Evolutionary conservation across 2,329 filamentous ascomycete species (phyloP), one percentile per base, ranked within the genome.

Genomic region (Trichoderma afroharzianum): DNA sequence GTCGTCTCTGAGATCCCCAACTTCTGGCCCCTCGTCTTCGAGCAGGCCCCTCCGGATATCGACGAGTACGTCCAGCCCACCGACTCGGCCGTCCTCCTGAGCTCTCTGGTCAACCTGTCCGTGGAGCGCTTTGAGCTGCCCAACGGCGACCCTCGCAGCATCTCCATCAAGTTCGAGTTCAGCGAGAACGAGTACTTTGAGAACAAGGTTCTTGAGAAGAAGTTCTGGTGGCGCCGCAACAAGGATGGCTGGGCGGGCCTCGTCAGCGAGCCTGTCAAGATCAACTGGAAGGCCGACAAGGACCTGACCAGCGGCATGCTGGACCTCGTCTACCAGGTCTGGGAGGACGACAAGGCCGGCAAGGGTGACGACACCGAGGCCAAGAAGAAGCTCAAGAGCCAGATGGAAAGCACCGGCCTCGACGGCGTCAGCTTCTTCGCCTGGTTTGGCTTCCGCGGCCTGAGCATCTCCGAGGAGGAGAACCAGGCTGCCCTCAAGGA

Each of bases 11-110:
- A 91, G 78, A 95, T 98, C 79, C 88, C 90, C 76, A 90, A 93
- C 84, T 99, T 98, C 89, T 98, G 96, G 96, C 87, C 93, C n/a
- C 88, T 97, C 72, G 95, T 98, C 71, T 88, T 98, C 80, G 93
- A 97, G 85, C 92, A 94, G 83, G 91, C 93, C 3, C 94, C 95
- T 2, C 87, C 88, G 61, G 94, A 97, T 74, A 88, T 99, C 76
- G 94, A 97, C 83, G 91, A 94, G 82, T 94, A 91, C 86, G 92
- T 98, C 79, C 91, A 94, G 80, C 92, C 93, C 57, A 88, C 88
- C 63, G 95, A 98, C 84, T 90, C 91, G 15, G 87, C 88, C 9
- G 84, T 96, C 73, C 88, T 98, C 72, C 87, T 91, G 74, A 86
- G 88, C 53, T 85, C 87, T 68, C 89, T 98, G 71, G 87, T 85